Conservation (phyloP, 495 filamentous ascomycete species). For the Ascobolus immersus region DNA sequence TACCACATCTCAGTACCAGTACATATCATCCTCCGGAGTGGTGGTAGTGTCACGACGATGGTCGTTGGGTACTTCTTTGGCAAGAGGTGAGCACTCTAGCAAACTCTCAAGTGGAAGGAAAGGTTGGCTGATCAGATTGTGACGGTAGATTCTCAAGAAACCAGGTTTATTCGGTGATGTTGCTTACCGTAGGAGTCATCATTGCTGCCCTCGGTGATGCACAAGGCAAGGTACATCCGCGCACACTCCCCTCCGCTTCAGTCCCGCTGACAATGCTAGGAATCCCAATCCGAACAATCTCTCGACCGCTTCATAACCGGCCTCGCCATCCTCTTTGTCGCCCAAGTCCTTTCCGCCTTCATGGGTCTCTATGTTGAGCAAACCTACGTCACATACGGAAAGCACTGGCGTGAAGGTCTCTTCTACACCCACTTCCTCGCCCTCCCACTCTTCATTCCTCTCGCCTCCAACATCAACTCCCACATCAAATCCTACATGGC, state of each 20-base stretch:
- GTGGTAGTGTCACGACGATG: constrained; percentile 86
- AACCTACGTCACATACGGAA: constrained; percentile 60
- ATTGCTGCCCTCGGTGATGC: constrained; percentile 73
- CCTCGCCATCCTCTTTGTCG: constrained; percentile 59
- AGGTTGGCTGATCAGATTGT: not conserved
- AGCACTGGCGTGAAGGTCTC: constrained; percentile 84
- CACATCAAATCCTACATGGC: constrained; percentile 20
- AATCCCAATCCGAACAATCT: constrained; percentile 15
- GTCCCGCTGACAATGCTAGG: not conserved
- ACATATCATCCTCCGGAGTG: constrained; percentile 88
- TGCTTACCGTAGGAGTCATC: constrained; percentile 67
- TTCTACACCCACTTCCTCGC: constrained; percentile 68
- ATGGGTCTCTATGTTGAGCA: constrained; percentile 89
- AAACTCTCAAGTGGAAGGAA: not conserved
- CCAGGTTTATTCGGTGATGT: constrained; percentile 50
- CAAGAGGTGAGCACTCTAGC: constrained; percentile 26
- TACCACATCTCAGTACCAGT: constrained; percentile 91
- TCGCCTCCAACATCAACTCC: constrained; percentile 24
- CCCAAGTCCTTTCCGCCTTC: constrained; percentile 70
- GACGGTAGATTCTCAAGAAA: constrained; percentile 36
- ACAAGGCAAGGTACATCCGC: constrained; percentile 39
- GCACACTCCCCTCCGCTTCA: no score
- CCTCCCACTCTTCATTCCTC: constrained; percentile 37
- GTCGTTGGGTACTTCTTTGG: constrained; percentile 59
- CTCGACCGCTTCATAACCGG: constrained; percentile 35